Evolutionary conservation across 2,329 filamentous ascomycete species (phyloP), one percentile per base, ranked within the genome.

Genomic region (Ramularia endophylla): DNA sequence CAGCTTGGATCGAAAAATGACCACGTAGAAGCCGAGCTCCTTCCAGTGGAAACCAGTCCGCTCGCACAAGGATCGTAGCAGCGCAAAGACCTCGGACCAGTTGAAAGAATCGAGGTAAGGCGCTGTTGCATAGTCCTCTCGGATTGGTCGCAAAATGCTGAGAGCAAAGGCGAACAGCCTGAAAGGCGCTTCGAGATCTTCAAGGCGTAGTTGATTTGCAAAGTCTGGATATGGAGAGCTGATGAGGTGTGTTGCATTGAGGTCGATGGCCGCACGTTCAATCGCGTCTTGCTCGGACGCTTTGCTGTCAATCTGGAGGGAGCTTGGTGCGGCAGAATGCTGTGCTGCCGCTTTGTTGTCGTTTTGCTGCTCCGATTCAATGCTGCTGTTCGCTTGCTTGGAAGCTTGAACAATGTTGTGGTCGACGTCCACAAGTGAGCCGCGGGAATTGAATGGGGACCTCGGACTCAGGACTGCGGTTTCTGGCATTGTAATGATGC

Each of bases 1-100:
- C 41, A 95, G 77, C 50, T 73, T 75, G 5, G 85, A 90, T 12
- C 86, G 77, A 65, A 95, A 95, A 4, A 82, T 82, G 29, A 95
- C 87, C 41, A 92, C 80, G 65, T 90, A 94, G 68, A 90, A 94
- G 20, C 46, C 40, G 15, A 28, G 40, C 13, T 36, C 12, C 12
- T 44, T 40, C 54, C 53, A 58, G 9, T 41, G 29, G 8, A 43
- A 38, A 12, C 36, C 42, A 11, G 31, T 31, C 25, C 41, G 41
- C 11, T 36, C 27, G 41, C 52, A 94, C 66, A 90, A 92, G 2
- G 36, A 18, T 18, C 44, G 44, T 2, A 54, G 43, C 8, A 44
- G 20, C 1, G 44, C 16, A 8, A 92, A 68, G 11, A 87, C 72
- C 30, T 75, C 66, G 3, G 61, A 47, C 81, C 86, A 92, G 64